Conservation (phyloP, 345 rosid genomes). For the Mangifera indica region DNA sequence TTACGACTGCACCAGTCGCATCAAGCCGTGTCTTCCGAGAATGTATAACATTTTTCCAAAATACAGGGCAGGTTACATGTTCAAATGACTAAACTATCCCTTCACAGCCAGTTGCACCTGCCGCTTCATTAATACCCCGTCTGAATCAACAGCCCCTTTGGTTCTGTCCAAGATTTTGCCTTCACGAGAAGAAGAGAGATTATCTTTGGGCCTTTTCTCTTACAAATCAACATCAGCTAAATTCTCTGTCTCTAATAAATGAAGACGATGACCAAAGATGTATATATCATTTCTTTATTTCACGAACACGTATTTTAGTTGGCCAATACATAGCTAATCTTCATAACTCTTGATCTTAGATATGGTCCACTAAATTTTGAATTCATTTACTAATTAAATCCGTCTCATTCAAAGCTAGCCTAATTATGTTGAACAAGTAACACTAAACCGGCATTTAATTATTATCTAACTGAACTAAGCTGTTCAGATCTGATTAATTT, state of each 20-base stretch:
- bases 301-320: no score
- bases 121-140: neutral
- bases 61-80: no score
- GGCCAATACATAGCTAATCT: no score
- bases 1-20: no score
- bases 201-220: neutral
- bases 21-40: no score
- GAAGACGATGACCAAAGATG: neutral
- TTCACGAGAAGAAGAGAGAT: neutral
- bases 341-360: neutral
- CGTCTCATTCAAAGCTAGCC: neutral
- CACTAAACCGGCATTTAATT: neutral
- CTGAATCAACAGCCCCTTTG: no score
- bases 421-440: neutral
- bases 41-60: no score
- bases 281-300: neutral
- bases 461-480: neutral
- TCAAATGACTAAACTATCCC: slow-evolving; percentile 9
- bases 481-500: neutral
- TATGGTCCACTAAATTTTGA: neutral
- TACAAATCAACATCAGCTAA: neutral
- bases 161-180: neutral
- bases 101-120: neutral
- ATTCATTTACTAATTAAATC: neutral
- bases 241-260: no score